Evolutionary conservation across 331 rosid genomes (phyloP).

Genomic region (Malus hybrid): DNA sequence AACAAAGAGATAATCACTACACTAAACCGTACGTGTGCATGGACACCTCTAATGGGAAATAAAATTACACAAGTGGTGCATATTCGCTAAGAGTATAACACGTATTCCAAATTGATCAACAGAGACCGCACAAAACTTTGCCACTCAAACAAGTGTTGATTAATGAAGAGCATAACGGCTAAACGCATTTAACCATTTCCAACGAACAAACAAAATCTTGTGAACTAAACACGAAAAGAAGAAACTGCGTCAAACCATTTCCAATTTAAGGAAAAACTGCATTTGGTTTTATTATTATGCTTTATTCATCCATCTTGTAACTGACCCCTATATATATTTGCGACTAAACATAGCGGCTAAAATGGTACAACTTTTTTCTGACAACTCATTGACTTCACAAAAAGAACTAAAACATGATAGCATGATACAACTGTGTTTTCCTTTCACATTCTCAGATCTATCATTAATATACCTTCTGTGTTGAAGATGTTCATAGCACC

Average conservation of each 20-base stretch:
- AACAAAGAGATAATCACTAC: background rate
- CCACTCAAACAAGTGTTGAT: background rate
- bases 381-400: conserved; percentile 1
- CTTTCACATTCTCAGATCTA: conserved; percentile 21
- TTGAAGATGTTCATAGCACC: conserved; percentile 6
- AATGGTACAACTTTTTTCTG: conserved; percentile 7
- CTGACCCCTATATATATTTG: background rate
- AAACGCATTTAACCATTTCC: background rate
- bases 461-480: conserved; percentile 24
- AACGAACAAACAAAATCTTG: background rate
- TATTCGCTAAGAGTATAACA: background rate
- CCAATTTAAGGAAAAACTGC: background rate
- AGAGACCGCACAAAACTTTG: background rate
- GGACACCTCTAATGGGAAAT: background rate
- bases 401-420: background rate
- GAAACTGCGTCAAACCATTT: background rate
- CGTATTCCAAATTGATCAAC: background rate
- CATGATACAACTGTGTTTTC: conserved; percentile 5
- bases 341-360: conserved; percentile 8
- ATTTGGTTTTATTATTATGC: background rate
- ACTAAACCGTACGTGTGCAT: background rate
- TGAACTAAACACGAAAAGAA: background rate
- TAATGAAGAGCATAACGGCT: background rate
- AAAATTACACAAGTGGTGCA: background rate
- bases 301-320: conserved; percentile 9